Percentiles rank a stretch among this genome's conserved stretches.
Evolutionary conservation across 768 basidiomycete species (phyloP).

Genomic region (Pleurotus citrinopileatus): DNA sequence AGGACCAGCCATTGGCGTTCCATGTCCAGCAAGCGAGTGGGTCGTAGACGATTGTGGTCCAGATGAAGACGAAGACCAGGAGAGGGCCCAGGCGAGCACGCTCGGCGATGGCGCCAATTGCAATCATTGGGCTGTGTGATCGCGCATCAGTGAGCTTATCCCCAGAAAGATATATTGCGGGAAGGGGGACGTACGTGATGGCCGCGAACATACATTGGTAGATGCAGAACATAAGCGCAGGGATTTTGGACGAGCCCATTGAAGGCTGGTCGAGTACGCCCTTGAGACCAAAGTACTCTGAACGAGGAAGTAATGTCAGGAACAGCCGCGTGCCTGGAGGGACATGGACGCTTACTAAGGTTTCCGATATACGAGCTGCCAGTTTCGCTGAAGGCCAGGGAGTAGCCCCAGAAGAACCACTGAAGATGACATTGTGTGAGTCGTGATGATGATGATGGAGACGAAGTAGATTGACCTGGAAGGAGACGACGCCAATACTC

Average conservation of each 20-base stretch:
- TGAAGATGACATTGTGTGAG: constrained; percentile 22
- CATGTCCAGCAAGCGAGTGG: constrained; percentile 97
- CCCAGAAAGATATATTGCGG: neutral
- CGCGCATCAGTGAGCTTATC: constrained; percentile 14
- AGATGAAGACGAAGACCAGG: constrained; percentile 86
- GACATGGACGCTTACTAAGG: constrained; percentile 52
- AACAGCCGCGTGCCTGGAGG: neutral
- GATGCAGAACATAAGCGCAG: constrained; percentile 73
- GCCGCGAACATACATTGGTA: constrained; percentile 92
- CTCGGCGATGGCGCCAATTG: constrained; percentile 91
- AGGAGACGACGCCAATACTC: constrained; percentile 74
- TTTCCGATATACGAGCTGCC: constrained; percentile 80
- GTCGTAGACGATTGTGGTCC: constrained; percentile 89
- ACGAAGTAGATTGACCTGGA: constrained; percentile 57
- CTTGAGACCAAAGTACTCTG: constrained; percentile 82
- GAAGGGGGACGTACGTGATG: constrained; percentile 58
- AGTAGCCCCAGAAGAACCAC: constrained; percentile 99
- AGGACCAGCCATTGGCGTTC: constrained; percentile 79
- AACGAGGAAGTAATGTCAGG: neutral
- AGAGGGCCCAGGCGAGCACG: constrained; percentile 82
- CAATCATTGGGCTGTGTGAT: constrained; percentile 68
- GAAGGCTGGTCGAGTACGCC: constrained; percentile 75
- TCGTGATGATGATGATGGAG: neutral
- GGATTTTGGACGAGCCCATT: constrained; percentile 67
- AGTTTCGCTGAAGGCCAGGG: constrained; percentile 83